Percentiles rank a stretch among this genome's conserved stretches.
Conservation (phyloP, 2,329 filamentous ascomycete species). For the Aspergillus piperis region DNA sequence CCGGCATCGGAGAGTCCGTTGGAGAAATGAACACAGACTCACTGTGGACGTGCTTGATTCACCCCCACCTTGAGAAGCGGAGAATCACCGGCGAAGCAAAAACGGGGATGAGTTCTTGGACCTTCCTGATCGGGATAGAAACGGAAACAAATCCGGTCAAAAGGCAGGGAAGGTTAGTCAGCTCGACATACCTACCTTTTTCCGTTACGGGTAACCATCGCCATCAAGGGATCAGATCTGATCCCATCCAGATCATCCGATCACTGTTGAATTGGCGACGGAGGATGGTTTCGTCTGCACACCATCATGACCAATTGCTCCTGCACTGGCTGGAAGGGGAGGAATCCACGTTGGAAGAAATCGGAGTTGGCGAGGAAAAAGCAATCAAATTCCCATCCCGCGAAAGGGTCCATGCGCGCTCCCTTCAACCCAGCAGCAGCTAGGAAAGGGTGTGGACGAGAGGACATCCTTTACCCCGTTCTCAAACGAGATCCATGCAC, state of each 20-base stretch:
- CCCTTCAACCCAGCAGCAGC: not conserved
- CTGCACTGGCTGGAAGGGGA: not conserved
- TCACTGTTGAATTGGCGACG: too few species aligned
- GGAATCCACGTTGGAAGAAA: constrained; percentile 2
- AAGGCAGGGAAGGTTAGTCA: not conserved
- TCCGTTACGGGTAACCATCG: not conserved
- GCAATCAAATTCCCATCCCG: not conserved
- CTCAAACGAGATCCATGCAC: too few species aligned
- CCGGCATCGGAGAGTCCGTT: constrained; percentile 10
- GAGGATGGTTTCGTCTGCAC: too few species aligned
- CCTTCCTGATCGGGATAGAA: not conserved
- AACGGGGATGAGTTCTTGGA: not conserved
- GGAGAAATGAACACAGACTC: not conserved
- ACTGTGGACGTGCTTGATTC: not conserved
- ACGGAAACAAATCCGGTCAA: not conserved
- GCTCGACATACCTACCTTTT: not conserved
- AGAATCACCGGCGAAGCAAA: constrained; percentile 4
- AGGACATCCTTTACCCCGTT: too few species aligned
- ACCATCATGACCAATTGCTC: too few species aligned
- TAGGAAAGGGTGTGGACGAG: not conserved
- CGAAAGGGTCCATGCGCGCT: not conserved
- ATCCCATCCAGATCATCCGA: too few species aligned
- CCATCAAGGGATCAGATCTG: not conserved
- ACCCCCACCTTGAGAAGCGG: not conserved
- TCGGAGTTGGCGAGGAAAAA: not conserved